Percentiles rank a stretch among this genome's conserved stretches.
These are phyloP conservation scores for Taiozyma sp. DNA, from an alignment of 1,139 yeast genomes.

Conservation along the genomic window DNA sequence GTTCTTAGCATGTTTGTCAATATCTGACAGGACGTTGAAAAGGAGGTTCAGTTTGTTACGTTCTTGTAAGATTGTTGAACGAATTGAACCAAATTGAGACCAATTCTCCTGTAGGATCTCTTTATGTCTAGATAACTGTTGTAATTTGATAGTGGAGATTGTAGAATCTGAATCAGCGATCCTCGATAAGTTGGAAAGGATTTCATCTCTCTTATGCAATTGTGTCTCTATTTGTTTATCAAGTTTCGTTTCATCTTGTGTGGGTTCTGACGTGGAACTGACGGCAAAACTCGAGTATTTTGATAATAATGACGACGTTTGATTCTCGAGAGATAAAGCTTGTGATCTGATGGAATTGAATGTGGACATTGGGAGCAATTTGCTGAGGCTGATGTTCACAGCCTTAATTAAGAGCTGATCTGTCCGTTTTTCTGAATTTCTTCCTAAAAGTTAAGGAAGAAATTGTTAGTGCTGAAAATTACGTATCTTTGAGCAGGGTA, in stretches of 20 bases:
- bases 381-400: no score
- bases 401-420: no score
- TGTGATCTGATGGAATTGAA: slow-evolving; percentile 50
- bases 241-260: slow-evolving; percentile 41
- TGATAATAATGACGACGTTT: slow-evolving; percentile 44
- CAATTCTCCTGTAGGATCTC: slow-evolving; percentile 72
- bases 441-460: no score
- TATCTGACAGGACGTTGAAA: slow-evolving; percentile 72
- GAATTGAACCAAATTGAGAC: slow-evolving; percentile 54
- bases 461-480: background rate
- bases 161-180: slow-evolving; percentile 52
- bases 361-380: slow-evolving; percentile 21
- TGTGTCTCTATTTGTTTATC: slow-evolving; percentile 38
- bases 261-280: slow-evolving; percentile 40
- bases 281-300: slow-evolving; percentile 50
- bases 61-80: slow-evolving; percentile 59
- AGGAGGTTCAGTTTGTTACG: slow-evolving; percentile 71
- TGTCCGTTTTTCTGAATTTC: no score
- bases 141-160: slow-evolving; percentile 68
- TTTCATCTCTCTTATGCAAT: slow-evolving; percentile 37
- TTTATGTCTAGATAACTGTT: slow-evolving; percentile 78
- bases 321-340: slow-evolving; percentile 50
- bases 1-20: slow-evolving; percentile 30
- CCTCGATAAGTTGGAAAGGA: slow-evolving; percentile 31
- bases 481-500: background rate